Conservation (phyloP, 768 basidiomycete genomes). For the Piloderma croceum region DNA sequence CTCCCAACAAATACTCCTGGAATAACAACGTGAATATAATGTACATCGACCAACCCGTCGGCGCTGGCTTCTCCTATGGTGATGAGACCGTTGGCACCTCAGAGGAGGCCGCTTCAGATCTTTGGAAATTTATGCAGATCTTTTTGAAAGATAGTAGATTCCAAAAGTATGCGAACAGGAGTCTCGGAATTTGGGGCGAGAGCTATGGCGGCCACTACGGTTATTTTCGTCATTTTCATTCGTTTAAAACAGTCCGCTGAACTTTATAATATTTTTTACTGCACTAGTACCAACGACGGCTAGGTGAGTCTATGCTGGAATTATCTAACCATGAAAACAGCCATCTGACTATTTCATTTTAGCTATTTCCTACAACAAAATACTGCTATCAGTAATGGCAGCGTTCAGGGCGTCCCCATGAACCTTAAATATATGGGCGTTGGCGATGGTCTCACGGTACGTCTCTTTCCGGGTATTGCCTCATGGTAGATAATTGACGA, state of each 20-base stretch:
- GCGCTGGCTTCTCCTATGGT: slow-evolving; percentile 60
- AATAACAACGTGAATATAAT: slow-evolving; percentile 51
- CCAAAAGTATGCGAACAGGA: slow-evolving; percentile 36
- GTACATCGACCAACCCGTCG: slow-evolving; percentile 62
- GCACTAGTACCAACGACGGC: too few relatives aligned
- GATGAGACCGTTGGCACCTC: slow-evolving; percentile 45
- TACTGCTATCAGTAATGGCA: slow-evolving; percentile 44
- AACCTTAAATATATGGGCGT: slow-evolving; percentile 62
- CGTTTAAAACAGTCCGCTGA: too few relatives aligned
- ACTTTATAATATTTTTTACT: too few relatives aligned
- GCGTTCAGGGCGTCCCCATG: slow-evolving; percentile 39
- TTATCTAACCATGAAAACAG: too few relatives aligned
- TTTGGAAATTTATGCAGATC: slow-evolving; percentile 62
- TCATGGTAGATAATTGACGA: neutral
- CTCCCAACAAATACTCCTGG: slow-evolving; percentile 52
- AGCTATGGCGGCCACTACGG: slow-evolving; percentile 44
- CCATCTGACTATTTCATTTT: neutral
- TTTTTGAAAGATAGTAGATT: slow-evolving; percentile 54
- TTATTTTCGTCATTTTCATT: slow-evolving; percentile 9
- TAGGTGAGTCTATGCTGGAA: too few relatives aligned
- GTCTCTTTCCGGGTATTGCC: slow-evolving; percentile 7
- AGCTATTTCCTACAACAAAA: slow-evolving; percentile 58
- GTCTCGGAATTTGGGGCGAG: slow-evolving; percentile 61
- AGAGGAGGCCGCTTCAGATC: slow-evolving; percentile 43
- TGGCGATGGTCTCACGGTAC: slow-evolving; percentile 56